Base-by-base conservation (phyloP, 768 basidiomycete genomes). In the Mycena amicta region DNA sequence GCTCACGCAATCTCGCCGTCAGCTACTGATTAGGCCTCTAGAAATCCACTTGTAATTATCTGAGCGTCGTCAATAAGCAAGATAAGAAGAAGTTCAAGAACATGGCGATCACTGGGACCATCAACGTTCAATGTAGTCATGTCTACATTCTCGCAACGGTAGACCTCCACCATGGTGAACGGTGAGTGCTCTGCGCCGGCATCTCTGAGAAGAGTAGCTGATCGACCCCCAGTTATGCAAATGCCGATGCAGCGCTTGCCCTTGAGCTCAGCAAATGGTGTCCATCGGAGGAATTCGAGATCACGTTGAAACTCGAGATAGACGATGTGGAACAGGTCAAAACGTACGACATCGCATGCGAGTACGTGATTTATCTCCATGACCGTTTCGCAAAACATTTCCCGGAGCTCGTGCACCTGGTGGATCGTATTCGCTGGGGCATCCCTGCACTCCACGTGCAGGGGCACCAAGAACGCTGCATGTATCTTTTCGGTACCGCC, bases 21-120 rank as follows among this genome's bases (percentile, higher is more conserved):
- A n/a, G n/a, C n/a, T n/a, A n/a, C n/a, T n/a, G n/a, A n/a, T n/a
- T n/a, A n/a, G n/a, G n/a, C n/a, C n/a, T n/a, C n/a, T 15, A 69
- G 69, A 69, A 67, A 46, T 62, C 60, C 16, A 69, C 56, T 5
- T 69, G 70, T 55, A 56, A 61, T 18, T 56, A 67, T 43, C 53
- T 70, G 11, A 66, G 62, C 5, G 68, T 56, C 2, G 64, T 67
- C 3, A 64, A 65, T 43, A 63, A 64, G 39, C 67, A 68, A 40
- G 64, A 70, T 50, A 63, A 54, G 46, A 67, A 60, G 29, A 71
- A 68, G 27, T 68, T 67, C 52, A 65, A 63, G 45, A 63, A 63
- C 16, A 60, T 64, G 45, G 58, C 50, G 27, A 40, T 65, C 18
- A 67, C 67, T 12, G 68, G 68, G 4, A 61, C 67, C 15, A 50